Evolutionary conservation across 257 asterid genomes (phyloP).

Genomic region (Verbena officinalis): DNA sequence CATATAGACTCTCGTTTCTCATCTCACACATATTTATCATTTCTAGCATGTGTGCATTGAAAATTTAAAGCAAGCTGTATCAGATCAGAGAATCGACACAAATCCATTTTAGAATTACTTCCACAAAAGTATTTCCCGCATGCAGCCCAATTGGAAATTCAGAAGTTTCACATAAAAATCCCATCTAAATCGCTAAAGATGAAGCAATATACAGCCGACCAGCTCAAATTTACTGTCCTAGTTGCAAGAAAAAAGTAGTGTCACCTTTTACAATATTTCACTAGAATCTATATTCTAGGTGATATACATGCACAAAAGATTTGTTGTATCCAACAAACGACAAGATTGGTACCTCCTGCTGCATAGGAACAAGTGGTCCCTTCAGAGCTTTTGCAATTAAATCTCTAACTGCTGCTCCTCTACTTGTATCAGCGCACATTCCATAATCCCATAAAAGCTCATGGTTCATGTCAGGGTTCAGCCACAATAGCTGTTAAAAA

Average conservation of each 20-base stretch:
- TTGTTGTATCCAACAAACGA: slow-evolving; percentile 11
- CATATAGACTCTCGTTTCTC: neutral
- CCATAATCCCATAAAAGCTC: slow-evolving; percentile 96
- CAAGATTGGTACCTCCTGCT: slow-evolving; percentile 73
- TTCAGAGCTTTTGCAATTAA: slow-evolving; percentile 89
- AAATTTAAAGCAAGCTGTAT: slow-evolving; percentile 3
- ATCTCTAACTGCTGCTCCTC: slow-evolving; percentile 95
- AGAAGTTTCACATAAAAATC: slow-evolving; percentile 13
- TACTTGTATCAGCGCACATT: slow-evolving; percentile 97
- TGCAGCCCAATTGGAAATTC: neutral
- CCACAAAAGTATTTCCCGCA: neutral
- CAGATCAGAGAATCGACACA: slow-evolving; percentile 13
- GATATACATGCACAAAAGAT: slow-evolving; percentile 13
- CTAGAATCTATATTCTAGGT: slow-evolving; percentile 4
- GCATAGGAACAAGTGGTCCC: slow-evolving; percentile 84
- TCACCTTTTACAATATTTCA: slow-evolving; percentile 3
- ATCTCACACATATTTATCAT: slow-evolving; percentile 4
- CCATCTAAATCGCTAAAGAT: slow-evolving; percentile 20
- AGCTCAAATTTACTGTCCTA: neutral
- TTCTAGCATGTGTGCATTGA: neutral
- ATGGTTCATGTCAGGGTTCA: slow-evolving; percentile 82
- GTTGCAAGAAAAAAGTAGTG: neutral
- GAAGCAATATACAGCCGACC: neutral
- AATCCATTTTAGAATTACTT: slow-evolving; percentile 4
- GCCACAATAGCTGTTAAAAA: slow-evolving; percentile 78